phyloP scores from a whole-genome alignment of 2,329 filamentous ascomycete genomes.

The Botryotinia calthae region DNA sequence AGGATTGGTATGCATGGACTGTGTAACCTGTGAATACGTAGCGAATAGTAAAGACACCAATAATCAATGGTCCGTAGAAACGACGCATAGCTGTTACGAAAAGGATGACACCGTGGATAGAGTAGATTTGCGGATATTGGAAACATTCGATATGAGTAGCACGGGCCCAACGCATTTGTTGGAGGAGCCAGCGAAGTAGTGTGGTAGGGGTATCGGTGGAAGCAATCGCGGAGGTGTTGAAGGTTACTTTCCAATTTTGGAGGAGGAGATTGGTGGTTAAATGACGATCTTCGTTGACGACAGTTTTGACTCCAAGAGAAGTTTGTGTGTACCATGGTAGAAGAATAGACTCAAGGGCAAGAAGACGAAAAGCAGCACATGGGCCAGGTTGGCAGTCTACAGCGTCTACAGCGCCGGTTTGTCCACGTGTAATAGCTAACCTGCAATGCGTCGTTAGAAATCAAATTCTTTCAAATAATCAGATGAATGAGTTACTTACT shows the following conservation, averaged over 20 bases:
- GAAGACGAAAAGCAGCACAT: slow-evolving; percentile 40
- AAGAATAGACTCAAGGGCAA: slow-evolving; percentile 37
- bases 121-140: slow-evolving; percentile 40
- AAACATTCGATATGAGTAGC: slow-evolving; percentile 42
- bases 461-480: too few species aligned
- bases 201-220: slow-evolving; percentile 42
- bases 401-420: slow-evolving; percentile 35
- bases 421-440: slow-evolving; percentile 39
- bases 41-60: slow-evolving; percentile 34
- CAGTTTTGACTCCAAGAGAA: slow-evolving; percentile 39
- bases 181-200: slow-evolving; percentile 39
- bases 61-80: slow-evolving; percentile 37
- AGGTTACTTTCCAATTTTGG: slow-evolving; percentile 39
- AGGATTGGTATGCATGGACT: slow-evolving; percentile 35
- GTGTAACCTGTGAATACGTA: slow-evolving; percentile 37
- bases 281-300: slow-evolving; percentile 43
- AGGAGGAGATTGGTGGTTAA: slow-evolving; percentile 41
- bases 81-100: slow-evolving; percentile 40
- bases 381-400: slow-evolving; percentile 42
- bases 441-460: neutral
- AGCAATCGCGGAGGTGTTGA: slow-evolving; percentile 39
- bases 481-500: slow-evolving; percentile 20
- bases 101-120: slow-evolving; percentile 39
- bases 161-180: slow-evolving; percentile 41
- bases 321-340: slow-evolving; percentile 42